A percentile compares a stretch with the other conserved stretches of the same genome.
These are phyloP conservation scores for Colletotrichum falcatum DNA, from an alignment of 2,329 filamentous ascomycete genomes.

Conservation along the genomic window DNA sequence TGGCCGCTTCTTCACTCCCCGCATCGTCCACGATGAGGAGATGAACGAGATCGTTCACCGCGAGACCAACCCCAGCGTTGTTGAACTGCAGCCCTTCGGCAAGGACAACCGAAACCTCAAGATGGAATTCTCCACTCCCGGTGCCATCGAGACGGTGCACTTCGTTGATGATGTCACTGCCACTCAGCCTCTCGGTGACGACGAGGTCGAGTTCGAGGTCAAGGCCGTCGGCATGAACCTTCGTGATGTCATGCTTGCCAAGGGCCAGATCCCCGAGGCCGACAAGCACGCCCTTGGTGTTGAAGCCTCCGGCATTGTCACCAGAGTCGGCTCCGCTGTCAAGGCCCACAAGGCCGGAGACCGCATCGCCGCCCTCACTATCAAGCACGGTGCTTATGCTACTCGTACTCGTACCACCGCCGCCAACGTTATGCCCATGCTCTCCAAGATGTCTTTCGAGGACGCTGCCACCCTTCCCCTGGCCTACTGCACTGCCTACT, in stretches of 20 bases:
- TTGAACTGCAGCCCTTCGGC: conserved; percentile 56
- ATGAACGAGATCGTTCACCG: conserved; percentile 58
- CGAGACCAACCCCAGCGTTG: conserved; percentile 53
- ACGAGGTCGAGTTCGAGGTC: conserved; percentile 59
- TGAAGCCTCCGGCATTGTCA: conserved; percentile 51
- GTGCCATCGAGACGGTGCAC: conserved; percentile 55
- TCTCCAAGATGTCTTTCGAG: conserved; percentile 52
- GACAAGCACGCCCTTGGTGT: conserved; percentile 46
- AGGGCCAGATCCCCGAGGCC: conserved; percentile 51
- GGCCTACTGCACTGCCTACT: conserved; percentile 51
- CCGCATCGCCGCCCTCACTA: conserved; percentile 42
- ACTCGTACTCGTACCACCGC: conserved; percentile 44
- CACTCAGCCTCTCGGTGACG: conserved; percentile 46
- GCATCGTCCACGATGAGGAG: conserved; percentile 54
- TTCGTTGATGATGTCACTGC: conserved; percentile 53
- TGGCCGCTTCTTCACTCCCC: conserved; percentile 54
- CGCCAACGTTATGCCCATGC: conserved; percentile 51
- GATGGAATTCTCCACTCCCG: conserved; percentile 54
- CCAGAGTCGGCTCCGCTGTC: conserved; percentile 48
- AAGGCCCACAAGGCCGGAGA: conserved; percentile 49
- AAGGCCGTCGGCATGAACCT: conserved; percentile 59
- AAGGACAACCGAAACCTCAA: conserved; percentile 50
- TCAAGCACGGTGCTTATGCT: conserved; percentile 43
- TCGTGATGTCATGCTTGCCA: conserved; percentile 59
- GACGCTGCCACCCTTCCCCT: conserved; percentile 50